Percentiles rank a stretch among this genome's conserved stretches.
These are phyloP conservation scores for Blattamonas nauphoetae DNA, from an alignment of 78 protist species.

Conservation along the genomic window DNA sequence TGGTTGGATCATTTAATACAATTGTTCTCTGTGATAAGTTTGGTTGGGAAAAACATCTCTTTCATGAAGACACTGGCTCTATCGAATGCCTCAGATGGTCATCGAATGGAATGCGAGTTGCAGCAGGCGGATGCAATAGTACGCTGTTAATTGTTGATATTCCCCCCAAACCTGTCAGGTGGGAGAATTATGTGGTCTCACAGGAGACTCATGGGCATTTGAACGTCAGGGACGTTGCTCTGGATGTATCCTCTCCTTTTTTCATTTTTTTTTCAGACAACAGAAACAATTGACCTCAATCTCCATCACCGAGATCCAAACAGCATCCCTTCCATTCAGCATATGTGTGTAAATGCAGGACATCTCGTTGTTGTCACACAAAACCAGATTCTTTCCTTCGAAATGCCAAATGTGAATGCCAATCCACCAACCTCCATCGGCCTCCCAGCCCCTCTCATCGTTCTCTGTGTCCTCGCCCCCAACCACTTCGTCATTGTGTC, in stretches of 20 bases:
- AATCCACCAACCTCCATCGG: not conserved
- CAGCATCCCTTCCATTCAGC: not conserved
- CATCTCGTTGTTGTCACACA: not conserved
- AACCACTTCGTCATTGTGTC: not conserved
- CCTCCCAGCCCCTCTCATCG: not conserved
- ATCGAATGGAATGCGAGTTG: not conserved
- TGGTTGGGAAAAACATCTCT: not conserved
- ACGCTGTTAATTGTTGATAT: not conserved
- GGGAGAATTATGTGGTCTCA: not conserved
- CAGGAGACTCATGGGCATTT: no score
- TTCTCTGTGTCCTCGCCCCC: not conserved
- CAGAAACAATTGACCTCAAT: not conserved
- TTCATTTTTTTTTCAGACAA: not conserved
- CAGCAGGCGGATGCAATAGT: not conserved
- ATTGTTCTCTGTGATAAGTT: not conserved
- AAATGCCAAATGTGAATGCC: not conserved
- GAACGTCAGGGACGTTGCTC: not conserved
- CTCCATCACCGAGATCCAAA: not conserved
- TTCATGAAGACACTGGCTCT: not conserved
- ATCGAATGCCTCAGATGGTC: not conserved
- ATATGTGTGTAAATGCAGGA: not conserved
- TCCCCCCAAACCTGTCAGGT: not conserved
- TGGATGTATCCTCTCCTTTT: not conserved
- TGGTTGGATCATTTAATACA: not conserved
- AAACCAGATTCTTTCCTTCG: not conserved